Percentiles rank a stretch among this genome's conserved stretches.
Evolutionary conservation across 2,329 filamentous ascomycete genomes (phyloP).

Genomic region (Fusarium brachygibbosum): DNA sequence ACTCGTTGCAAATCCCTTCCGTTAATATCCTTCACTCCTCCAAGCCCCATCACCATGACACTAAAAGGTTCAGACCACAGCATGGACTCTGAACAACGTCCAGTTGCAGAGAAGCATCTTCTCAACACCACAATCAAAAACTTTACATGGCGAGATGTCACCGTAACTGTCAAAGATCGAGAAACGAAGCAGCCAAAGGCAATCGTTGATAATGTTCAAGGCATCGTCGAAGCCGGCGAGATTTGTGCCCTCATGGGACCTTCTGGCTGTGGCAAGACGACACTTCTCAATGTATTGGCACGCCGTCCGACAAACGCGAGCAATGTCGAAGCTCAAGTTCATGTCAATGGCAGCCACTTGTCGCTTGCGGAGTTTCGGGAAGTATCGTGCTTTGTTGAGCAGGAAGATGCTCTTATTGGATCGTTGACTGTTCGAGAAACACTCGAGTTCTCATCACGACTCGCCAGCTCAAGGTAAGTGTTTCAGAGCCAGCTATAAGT

Average conservation of each 20-base stretch:
- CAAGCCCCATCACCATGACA: conserved; percentile 12
- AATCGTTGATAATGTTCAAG: conserved; percentile 74
- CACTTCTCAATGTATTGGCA: conserved; percentile 83
- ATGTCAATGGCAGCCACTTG: conserved; percentile 71
- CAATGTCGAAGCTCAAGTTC: conserved; percentile 57
- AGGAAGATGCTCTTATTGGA: conserved; percentile 87
- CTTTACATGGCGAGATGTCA: conserved; percentile 76
- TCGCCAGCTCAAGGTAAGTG: conserved; percentile 69
- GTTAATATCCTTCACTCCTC: neutral
- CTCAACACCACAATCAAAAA: conserved; percentile 73
- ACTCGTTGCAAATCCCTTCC: too few species aligned
- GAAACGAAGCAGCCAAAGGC: conserved; percentile 72
- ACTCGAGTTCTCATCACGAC: conserved; percentile 79
- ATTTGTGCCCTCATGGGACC: conserved; percentile 87
- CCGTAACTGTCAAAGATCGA: conserved; percentile 79
- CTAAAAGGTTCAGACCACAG: conserved; percentile 6
- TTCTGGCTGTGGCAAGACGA: conserved; percentile 81
- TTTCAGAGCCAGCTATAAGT: neutral
- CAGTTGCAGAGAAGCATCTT: conserved; percentile 63
- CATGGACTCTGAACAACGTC: conserved; percentile 46
- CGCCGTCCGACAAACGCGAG: conserved; percentile 62
- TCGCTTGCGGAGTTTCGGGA: conserved; percentile 70
- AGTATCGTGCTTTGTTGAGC: conserved; percentile 84
- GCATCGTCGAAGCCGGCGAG: conserved; percentile 76
- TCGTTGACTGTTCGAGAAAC: conserved; percentile 86